phyloP scores from a whole-genome alignment of 345 rosid species.

The Eucalyptus erythrocorys region DNA sequence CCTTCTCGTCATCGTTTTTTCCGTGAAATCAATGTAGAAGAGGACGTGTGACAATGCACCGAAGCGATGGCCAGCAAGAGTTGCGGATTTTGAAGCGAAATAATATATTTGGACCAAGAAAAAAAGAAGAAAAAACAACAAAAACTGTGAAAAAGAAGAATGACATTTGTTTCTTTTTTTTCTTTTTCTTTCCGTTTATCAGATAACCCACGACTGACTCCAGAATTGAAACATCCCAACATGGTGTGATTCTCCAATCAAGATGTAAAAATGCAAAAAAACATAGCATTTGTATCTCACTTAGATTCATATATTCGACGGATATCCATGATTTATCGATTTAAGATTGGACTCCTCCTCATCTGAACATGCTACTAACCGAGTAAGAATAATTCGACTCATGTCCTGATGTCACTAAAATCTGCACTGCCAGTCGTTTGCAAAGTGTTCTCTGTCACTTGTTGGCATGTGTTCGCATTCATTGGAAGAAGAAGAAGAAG shows the following conservation, averaged over 20 bases:
- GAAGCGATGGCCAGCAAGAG: too few species aligned
- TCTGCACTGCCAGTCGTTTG: neutral
- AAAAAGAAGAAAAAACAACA: too few species aligned
- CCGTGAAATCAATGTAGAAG: neutral
- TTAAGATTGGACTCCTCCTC: neutral
- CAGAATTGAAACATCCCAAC: fast-evolving
- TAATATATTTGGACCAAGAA: too few species aligned
- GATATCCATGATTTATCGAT: neutral
- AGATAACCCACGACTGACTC: neutral
- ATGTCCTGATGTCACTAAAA: neutral
- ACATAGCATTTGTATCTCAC: neutral
- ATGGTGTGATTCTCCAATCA: neutral
- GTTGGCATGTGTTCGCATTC: too few species aligned
- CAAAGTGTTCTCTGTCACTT: too few species aligned
- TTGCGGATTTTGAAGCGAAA: too few species aligned
- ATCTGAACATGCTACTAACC: neutral
- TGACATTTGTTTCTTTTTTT: neutral
- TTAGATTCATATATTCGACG: neutral
- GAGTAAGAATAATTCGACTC: neutral
- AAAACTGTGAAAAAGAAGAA: too few species aligned
- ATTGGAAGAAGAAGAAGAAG: too few species aligned
- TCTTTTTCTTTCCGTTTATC: too few species aligned
- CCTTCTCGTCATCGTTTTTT: slow-evolving; percentile 8
- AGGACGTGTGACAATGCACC: neutral
- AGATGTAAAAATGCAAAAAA: neutral